Conservation (phyloP, 1,284 basidiomycete species). For the Thecaphora thlaspeos region DNA sequence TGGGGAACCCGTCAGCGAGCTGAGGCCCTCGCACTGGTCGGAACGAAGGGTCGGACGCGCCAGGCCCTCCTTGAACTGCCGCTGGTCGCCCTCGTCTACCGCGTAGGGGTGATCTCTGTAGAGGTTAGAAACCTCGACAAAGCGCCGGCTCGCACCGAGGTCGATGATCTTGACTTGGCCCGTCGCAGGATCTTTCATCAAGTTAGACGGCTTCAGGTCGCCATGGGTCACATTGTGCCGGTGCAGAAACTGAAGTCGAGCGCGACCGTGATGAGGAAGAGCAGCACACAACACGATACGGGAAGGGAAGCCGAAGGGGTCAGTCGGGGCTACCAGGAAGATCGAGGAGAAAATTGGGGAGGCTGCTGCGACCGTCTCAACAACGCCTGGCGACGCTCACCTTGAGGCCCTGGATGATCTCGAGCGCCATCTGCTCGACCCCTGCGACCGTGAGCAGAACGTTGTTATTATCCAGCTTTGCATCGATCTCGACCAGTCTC, state of each 20-base stretch:
- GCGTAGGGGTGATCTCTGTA: slow-evolving; percentile 34
- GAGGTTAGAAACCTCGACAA: slow-evolving; percentile 34
- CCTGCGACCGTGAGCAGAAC: slow-evolving; percentile 18
- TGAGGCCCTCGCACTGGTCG: slow-evolving; percentile 37
- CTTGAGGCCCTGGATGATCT: slow-evolving; percentile 35
- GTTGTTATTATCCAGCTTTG: too few relatives aligned
- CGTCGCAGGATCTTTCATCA: slow-evolving; percentile 44
- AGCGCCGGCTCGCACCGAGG: slow-evolving; percentile 42
- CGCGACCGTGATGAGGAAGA: too few relatives aligned
- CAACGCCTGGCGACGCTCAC: slow-evolving; percentile 8
- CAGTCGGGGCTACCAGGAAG: too few relatives aligned
- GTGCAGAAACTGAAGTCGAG: slow-evolving; percentile 37
- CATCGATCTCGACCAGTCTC: slow-evolving; percentile 42
- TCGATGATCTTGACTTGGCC: slow-evolving; percentile 46
- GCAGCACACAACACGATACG: too few relatives aligned
- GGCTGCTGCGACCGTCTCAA: too few relatives aligned
- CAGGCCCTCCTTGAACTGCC: slow-evolving; percentile 3
- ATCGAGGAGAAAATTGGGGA: too few relatives aligned
- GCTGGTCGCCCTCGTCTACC: slow-evolving; percentile 39
- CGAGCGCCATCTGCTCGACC: slow-evolving; percentile 38
- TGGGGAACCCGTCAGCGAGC: slow-evolving; percentile 47
- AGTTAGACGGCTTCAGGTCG: slow-evolving; percentile 47
- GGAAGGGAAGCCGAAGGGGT: too few relatives aligned
- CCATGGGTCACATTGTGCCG: slow-evolving; percentile 44
- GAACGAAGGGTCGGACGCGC: slow-evolving; percentile 9